These are phyloP conservation scores for Yarrowia alimentaria DNA, from an alignment of 805 yeast genomes.

Conservation along the genomic window DNA sequence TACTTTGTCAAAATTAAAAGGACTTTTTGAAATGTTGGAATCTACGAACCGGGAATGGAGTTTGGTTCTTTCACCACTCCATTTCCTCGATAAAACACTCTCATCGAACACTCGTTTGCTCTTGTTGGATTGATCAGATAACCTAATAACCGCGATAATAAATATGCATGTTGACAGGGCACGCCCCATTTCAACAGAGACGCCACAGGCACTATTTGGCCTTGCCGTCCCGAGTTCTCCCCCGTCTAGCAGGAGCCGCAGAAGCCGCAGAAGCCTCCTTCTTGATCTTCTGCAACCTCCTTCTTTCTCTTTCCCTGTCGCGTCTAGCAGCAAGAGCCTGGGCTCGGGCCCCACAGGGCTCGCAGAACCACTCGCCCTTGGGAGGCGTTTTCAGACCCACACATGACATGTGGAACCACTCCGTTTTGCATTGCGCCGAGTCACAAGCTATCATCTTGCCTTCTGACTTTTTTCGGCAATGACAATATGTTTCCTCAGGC, in stretches of 20 bases:
- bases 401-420: conserved; percentile 94
- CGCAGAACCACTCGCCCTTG: conserved; percentile 75
- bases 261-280: no score
- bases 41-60: no score
- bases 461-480: conserved; percentile 47
- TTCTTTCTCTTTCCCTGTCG: background rate
- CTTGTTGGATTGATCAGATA: background rate
- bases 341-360: no score
- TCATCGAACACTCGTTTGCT: background rate
- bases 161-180: background rate
- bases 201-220: no score
- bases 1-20: no score
- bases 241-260: no score
- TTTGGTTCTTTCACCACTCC: no score
- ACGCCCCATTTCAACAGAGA: no score
- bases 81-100: no score
- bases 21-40: no score
- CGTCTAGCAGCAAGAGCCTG: no score
- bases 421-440: conserved; percentile 68
- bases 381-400: conserved; percentile 79
- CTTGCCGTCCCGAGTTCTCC: no score
- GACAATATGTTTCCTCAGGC: conserved; percentile 43
- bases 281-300: background rate
- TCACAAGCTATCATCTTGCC: conserved; percentile 95
- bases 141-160: conserved; percentile 4